Conservation (phyloP, 352 stramenopile genomes). For the Pelagophyceae sp. region DNA sequence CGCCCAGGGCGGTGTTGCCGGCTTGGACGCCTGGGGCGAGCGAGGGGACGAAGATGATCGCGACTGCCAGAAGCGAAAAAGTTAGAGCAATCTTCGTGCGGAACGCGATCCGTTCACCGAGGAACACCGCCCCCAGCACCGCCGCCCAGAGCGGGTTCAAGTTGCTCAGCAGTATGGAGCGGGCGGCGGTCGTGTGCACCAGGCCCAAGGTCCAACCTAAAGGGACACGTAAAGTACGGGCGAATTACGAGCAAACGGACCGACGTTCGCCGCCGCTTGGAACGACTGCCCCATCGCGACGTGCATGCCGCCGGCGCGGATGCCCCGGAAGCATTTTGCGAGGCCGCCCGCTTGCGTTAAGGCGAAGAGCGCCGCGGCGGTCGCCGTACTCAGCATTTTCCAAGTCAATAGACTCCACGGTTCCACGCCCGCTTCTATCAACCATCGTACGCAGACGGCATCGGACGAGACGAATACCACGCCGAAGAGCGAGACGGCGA, state of each 20-base stretch:
- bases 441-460: neutral
- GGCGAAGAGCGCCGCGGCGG: neutral
- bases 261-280: too few species aligned
- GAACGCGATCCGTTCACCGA: neutral
- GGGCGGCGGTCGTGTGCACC: neutral
- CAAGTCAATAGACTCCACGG: neutral
- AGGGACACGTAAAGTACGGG: too few species aligned
- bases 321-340: too few species aligned
- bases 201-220: neutral
- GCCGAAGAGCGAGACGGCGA: neutral
- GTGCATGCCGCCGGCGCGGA: neutral
- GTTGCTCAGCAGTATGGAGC: neutral
- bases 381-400: neutral
- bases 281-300: neutral
- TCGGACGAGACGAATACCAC: neutral
- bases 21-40: neutral
- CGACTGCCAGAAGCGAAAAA: neutral
- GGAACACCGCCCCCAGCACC: neutral
- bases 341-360: neutral
- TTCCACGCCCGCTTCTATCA: neutral
- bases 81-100: neutral
- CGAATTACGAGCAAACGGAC: too few species aligned
- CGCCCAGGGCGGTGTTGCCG: neutral
- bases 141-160: conserved; percentile 8
- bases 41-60: neutral